These are phyloP conservation scores for Plasmodium coatneyi DNA, from an alignment of 169 alveolate species.

Conservation along the genomic window DNA sequence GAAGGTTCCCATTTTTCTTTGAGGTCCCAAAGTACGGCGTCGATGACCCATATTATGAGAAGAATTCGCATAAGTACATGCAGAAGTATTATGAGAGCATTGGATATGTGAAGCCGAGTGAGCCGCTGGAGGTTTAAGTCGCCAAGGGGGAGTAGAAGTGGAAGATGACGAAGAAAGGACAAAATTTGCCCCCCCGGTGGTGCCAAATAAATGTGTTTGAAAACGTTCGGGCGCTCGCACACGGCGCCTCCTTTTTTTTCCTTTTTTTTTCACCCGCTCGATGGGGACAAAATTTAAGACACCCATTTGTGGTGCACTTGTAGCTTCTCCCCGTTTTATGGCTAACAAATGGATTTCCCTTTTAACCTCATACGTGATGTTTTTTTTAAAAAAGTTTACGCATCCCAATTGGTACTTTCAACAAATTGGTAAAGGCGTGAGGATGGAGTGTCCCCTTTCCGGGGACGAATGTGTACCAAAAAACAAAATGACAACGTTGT, in stretches of 20 bases:
- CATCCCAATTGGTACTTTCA: neutral
- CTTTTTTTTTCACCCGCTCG: neutral
- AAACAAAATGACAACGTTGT: neutral
- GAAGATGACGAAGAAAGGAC: neutral
- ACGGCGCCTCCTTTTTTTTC: neutral
- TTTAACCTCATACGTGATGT: neutral
- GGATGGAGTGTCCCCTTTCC: neutral
- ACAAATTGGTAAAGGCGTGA: neutral
- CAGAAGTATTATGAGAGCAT: conserved; percentile 78
- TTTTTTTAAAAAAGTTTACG: neutral
- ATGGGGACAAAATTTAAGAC: neutral
- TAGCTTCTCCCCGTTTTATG: neutral
- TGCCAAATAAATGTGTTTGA: neutral
- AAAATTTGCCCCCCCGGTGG: neutral
- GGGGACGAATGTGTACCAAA: neutral
- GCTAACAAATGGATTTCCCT: neutral
- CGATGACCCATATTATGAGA: conserved; percentile 81
- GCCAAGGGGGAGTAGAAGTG: neutral
- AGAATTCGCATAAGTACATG: conserved; percentile 81
- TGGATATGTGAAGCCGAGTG: conserved; percentile 51
- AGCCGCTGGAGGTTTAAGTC: neutral
- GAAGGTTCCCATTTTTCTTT: conserved; percentile 82
- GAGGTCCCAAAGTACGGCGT: conserved; percentile 83
- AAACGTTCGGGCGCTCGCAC: neutral
- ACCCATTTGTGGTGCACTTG: neutral